phyloP scores from a whole-genome alignment of 768 basidiomycete species.

The Macrocybe gigantea region DNA sequence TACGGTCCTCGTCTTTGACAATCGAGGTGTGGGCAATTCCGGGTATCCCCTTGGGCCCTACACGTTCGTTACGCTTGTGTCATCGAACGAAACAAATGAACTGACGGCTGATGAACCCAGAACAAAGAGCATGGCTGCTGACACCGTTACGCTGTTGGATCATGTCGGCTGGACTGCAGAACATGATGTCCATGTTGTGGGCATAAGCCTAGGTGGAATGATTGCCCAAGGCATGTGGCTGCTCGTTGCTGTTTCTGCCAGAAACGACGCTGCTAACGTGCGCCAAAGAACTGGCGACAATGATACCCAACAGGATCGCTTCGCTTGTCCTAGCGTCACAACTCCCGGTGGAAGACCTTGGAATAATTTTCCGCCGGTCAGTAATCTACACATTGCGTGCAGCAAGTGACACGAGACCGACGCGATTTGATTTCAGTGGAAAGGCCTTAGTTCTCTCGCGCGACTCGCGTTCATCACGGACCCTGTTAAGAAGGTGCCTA shows the following conservation, averaged over 20 bases:
- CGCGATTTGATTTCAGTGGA: slow-evolving; percentile 25
- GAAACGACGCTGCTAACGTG: neutral
- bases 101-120: slow-evolving; percentile 25
- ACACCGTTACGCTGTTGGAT: slow-evolving; percentile 60
- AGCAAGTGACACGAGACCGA: neutral
- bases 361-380: slow-evolving; percentile 61
- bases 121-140: slow-evolving; percentile 75
- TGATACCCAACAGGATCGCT: slow-evolving; percentile 59
- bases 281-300: slow-evolving; percentile 54
- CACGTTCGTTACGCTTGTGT: slow-evolving; percentile 43
- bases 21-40: slow-evolving; percentile 78
- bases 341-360: slow-evolving; percentile 55
- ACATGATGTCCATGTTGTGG: slow-evolving; percentile 63
- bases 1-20: slow-evolving; percentile 72
- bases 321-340: slow-evolving; percentile 69
- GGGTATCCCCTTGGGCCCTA: slow-evolving; percentile 70
- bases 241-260: neutral
- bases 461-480: slow-evolving; percentile 39
- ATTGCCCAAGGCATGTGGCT: slow-evolving; percentile 58
- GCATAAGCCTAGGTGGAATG: slow-evolving; percentile 80
- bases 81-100: neutral
- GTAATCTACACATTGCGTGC: slow-evolving; percentile 10
- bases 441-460: slow-evolving; percentile 28
- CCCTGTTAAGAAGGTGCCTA: slow-evolving; percentile 38
- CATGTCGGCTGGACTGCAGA: slow-evolving; percentile 65